Percentiles rank a stretch among this genome's conserved stretches.
These are phyloP conservation scores for Pseudoscleropodium purum DNA, from an alignment of 225 moss, liverwort and hornwort species.

Conservation along the genomic window DNA sequence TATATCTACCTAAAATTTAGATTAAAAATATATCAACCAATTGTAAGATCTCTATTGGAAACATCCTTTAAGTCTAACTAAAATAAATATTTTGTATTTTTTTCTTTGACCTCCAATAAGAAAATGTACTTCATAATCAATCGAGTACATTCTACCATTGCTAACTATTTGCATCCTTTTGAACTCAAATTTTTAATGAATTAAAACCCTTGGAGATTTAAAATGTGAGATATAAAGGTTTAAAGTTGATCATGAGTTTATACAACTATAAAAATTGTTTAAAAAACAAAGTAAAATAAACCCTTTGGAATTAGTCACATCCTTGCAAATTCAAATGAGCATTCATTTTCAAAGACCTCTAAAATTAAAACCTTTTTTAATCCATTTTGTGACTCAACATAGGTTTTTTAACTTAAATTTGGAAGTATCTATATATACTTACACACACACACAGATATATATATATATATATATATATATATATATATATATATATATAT, in stretches of 20 bases:
- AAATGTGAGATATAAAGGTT: background rate
- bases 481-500: too few species aligned
- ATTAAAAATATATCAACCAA: fast-evolving
- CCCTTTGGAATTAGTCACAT: too few species aligned
- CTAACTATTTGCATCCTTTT: background rate
- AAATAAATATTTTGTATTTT: too few species aligned
- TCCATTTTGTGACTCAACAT: background rate
- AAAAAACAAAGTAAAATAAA: background rate
- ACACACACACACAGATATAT: too few species aligned
- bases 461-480: too few species aligned
- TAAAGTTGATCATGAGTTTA: background rate
- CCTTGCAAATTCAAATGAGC: background rate
- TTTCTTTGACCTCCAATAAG: background rate
- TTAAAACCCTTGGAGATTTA: background rate
- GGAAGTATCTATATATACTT: background rate
- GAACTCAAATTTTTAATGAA: background rate
- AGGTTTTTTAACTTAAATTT: background rate
- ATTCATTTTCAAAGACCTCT: too few species aligned
- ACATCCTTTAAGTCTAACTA: too few species aligned
- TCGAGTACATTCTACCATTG: background rate
- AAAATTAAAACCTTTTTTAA: background rate
- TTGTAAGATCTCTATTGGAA: background rate
- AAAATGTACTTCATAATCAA: too few species aligned
- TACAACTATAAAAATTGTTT: background rate
- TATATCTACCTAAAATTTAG: background rate